Conservation (phyloP, 805 yeast species). For the Suhomyces tanzawaensis region DNA sequence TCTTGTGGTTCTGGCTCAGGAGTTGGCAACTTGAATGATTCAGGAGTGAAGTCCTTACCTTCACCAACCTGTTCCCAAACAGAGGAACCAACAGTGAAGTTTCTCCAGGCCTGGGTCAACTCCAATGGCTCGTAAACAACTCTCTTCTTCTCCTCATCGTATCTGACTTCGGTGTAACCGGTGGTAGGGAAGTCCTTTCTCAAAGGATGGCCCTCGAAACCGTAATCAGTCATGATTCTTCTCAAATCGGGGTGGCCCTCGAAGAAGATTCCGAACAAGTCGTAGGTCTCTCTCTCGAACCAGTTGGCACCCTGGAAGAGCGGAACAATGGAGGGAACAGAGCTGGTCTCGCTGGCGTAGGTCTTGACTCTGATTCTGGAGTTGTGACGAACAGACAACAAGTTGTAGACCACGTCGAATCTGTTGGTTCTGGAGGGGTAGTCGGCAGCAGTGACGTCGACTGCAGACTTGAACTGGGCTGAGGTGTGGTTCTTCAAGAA, state of each 20-base stretch:
- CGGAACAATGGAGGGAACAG: conserved; percentile 77
- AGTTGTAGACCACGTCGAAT: conserved; percentile 83
- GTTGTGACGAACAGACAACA: conserved; percentile 77
- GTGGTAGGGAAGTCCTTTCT: conserved; percentile 92
- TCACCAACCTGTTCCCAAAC: conserved; percentile 93
- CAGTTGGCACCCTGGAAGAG: conserved; percentile 81
- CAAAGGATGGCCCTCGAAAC: conserved; percentile 88
- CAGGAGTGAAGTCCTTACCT: conserved; percentile 81
- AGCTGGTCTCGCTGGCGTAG: conserved; percentile 76
- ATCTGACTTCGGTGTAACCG: conserved; percentile 86
- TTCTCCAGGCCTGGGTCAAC: conserved; percentile 89
- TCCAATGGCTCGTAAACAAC: conserved; percentile 88
- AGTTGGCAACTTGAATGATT: conserved; percentile 73
- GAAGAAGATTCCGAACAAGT: conserved; percentile 81
- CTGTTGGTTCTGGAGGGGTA: conserved; percentile 81
- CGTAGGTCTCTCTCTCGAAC: conserved; percentile 89
- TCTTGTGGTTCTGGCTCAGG: conserved; percentile 70
- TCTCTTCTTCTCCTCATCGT: conserved; percentile 88
- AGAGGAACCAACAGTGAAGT: conserved; percentile 82
- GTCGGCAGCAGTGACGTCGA: conserved; percentile 86
- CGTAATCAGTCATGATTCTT: conserved; percentile 88
- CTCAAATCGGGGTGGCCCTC: conserved; percentile 88
- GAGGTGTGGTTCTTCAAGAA: conserved; percentile 78
- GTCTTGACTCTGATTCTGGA: conserved; percentile 88
- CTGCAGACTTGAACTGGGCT: conserved; percentile 71